Base-by-base conservation (phyloP, 2,329 filamentous ascomycete genomes). In the Fusarium temperatum region DNA sequence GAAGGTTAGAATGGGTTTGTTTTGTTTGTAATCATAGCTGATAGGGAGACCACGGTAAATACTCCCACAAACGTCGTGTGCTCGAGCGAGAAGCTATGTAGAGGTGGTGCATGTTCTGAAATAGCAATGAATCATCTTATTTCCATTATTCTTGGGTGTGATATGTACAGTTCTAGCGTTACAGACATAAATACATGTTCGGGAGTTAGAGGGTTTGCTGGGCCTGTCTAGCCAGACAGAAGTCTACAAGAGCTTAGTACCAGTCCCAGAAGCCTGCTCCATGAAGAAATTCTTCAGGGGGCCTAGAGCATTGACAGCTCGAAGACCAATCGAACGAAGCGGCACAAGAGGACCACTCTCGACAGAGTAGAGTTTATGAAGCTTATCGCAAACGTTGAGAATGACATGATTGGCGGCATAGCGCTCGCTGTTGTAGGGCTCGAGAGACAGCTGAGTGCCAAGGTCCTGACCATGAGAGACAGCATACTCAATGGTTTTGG, bases 311-410 rank as follows among this genome's bases (percentile, higher is more conserved):
- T 98, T 92, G 70, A 98, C 92, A 13, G 92, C 89, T 70, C 87
- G 89, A 70, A 98, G 82, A 0, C 96, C 96, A 53, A 94, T 79
- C 60, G 93, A 95, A 70, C 96, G 88, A 57, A 95, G 85, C 76
- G 92, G 92, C 24, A 98, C 93, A 39, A 98, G 83, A 2, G 95
- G 95, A 0, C 94, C 94, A 69, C 89, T 91, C 28, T 90, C 91
- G 2, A 94, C 90, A n/a, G 92, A 92, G 82, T 98, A 98, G 48
- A 98, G 84, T 85, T 96, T 97, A 83, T 98, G 95, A 76, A 98
- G 85, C 84, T 98, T 96, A 84, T 98, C 96, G 74, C 91, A 94
- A 51, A 92, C 93, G 63, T 90, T 95, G 61, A 95, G 86, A 81
- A 97, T 88, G 68, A 92, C 87, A 73, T 93, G 93, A 82, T 98